Evolutionary conservation across 208 protist genomes (phyloP).

Genomic region (Angomonas deanei): DNA sequence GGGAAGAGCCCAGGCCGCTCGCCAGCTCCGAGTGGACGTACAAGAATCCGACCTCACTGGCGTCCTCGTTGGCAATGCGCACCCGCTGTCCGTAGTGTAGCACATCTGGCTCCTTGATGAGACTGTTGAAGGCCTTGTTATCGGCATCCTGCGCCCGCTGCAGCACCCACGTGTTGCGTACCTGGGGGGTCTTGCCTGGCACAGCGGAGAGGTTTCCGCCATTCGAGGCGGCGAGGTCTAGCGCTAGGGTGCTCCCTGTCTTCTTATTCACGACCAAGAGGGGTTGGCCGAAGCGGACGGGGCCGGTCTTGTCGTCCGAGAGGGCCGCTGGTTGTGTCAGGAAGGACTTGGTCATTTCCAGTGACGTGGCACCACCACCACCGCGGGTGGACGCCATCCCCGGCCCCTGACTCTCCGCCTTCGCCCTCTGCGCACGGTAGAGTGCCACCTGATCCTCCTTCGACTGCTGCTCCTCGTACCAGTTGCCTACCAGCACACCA

Average conservation of each 20-base stretch:
- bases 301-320: constrained; percentile 12
- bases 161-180: constrained; percentile 71
- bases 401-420: neutral
- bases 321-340: constrained; percentile 33
- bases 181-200: constrained; percentile 24
- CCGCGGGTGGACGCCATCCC: neutral
- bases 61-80: constrained; percentile 64
- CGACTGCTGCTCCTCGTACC: constrained; percentile 76
- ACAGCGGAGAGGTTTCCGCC: constrained; percentile 16
- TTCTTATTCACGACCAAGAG: constrained; percentile 44
- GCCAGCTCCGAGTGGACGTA: constrained; percentile 60
- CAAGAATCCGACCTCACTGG: constrained; percentile 44
- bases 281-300: constrained; percentile 50
- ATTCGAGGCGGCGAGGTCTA: constrained; percentile 26
- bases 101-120: constrained; percentile 28
- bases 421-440: constrained; percentile 33
- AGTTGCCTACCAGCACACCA: constrained; percentile 84
- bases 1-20: constrained; percentile 31
- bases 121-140: constrained; percentile 53
- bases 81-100: constrained; percentile 88
- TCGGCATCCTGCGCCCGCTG: constrained; percentile 60
- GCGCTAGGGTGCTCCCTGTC: constrained; percentile 38
- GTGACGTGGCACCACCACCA: neutral
- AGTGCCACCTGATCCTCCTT: constrained; percentile 61
- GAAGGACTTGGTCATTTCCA: neutral